Evolutionary conservation across 2,329 filamentous ascomycete species (phyloP), one percentile per base, ranked within the genome.

Genomic region (Neurospora sp.): DNA sequence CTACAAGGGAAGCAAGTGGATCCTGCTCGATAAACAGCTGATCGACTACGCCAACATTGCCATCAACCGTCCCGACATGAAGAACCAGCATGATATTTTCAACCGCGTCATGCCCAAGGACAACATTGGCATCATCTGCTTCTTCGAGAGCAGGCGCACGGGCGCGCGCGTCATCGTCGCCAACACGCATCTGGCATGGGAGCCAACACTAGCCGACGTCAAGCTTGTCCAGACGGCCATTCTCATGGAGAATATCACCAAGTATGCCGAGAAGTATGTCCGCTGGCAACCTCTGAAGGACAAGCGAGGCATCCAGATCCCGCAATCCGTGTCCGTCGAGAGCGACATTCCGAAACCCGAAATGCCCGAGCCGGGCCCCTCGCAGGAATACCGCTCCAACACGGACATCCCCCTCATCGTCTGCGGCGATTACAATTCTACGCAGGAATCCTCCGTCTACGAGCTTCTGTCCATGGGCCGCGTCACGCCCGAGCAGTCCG

Each of bases 61-160:
- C 74, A 97, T 99, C 80, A 96, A 96, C 78, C 87, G 96, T 74
- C 93, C 94, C 2, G 96, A 98, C 78, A 97, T 97, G 89, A 98
- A 98, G 82, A 93, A 94, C 70, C 93, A 97, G 77, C 93, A 97
- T 78, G 96, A 99, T 77, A 95, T 98, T 70, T 98, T 97, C 86
- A 99, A 99, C 79, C 91, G 96, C 38, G 91, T 99, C 72, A 98
- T 97, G 96, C 94, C 95, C 72, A 93, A 96, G 81, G 96, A 99
- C 84, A 95, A 98, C 78, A 97, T 99, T 79, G 96, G 92, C 17
- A 91, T 97, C 67, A 88, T 97, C 67, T 89, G 91, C 70, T 97
- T 98, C 83, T 88, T 99, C 73, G 96, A 99, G 80, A 97, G 97
- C 76, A 89, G 95, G 43, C 83, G 88, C 72, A 97, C 95, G 0